phyloP scores from a whole-genome alignment of 108 stramenopile species.

The Nitzschia sp. region DNA sequence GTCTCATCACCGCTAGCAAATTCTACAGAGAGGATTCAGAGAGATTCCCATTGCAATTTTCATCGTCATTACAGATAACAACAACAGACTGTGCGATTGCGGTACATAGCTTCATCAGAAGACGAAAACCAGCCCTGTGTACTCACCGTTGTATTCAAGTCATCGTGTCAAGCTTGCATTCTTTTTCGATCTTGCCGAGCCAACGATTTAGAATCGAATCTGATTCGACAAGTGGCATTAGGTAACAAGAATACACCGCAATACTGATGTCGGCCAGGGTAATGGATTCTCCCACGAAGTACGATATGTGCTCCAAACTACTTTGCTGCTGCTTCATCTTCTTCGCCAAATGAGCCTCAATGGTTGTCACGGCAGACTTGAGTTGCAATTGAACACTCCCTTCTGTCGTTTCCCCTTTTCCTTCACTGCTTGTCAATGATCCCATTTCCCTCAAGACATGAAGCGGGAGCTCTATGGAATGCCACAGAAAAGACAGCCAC shows the following conservation, averaged over 20 bases:
- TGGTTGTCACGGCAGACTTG: background rate
- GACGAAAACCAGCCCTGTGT: too few relatives aligned
- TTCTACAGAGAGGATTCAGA: constrained; percentile 37
- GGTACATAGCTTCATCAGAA: too few relatives aligned
- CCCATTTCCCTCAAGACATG: background rate
- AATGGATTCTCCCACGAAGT: constrained; percentile 22
- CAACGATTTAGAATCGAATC: constrained; percentile 40
- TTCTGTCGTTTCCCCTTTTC: too few relatives aligned
- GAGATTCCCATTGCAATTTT: constrained; percentile 73
- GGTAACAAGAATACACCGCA: constrained; percentile 10
- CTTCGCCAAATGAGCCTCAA: constrained; percentile 29
- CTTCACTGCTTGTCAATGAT: background rate
- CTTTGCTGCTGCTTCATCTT: background rate
- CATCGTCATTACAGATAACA: constrained; percentile 49
- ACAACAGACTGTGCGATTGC: too few relatives aligned
- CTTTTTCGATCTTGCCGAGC: constrained; percentile 62
- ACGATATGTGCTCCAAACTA: too few relatives aligned
- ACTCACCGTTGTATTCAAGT: too few relatives aligned
- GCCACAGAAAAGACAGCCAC: constrained; percentile 42
- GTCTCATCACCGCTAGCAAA: constrained; percentile 41
- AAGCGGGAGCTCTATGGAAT: constrained; percentile 34
- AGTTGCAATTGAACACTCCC: constrained; percentile 1
- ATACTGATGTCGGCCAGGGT: constrained; percentile 36
- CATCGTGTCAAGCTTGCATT: constrained; percentile 50
- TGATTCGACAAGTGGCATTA: background rate